Conservation (phyloP, 495 filamentous ascomycete species). For the Xylaria telfairii region DNA sequence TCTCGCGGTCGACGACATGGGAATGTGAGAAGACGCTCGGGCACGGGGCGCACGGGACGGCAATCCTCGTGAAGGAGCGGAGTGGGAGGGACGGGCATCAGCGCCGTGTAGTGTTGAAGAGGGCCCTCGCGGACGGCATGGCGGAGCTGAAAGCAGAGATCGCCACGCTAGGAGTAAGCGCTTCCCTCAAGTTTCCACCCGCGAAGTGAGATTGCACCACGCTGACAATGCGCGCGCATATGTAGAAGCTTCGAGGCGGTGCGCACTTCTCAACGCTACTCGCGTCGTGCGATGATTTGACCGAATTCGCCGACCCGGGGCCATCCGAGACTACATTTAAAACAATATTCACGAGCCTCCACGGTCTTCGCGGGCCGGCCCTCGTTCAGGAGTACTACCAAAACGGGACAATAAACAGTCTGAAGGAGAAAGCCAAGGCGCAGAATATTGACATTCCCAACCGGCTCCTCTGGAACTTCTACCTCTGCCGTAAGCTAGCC, state of each 20-base stretch:
- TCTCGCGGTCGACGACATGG: neutral
- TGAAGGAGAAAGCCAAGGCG: neutral
- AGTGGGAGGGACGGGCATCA: neutral
- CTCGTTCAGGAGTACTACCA: neutral
- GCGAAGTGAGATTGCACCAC: no score
- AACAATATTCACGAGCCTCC: neutral
- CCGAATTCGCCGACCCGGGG: neutral
- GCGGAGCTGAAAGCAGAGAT: neutral
- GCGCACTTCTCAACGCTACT: neutral
- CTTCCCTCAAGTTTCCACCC: neutral
- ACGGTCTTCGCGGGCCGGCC: neutral
- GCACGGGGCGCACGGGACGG: neutral
- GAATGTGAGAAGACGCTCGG: conserved; percentile 11
- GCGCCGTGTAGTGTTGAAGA: neutral
- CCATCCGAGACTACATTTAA: no score
- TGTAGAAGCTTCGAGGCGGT: neutral
- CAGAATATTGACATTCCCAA: neutral
- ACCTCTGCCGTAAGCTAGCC: neutral
- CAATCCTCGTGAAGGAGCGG: neutral
- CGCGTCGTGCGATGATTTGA: neutral
- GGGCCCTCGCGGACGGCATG: neutral
- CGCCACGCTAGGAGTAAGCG: neutral
- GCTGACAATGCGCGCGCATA: neutral
- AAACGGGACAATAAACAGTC: neutral
- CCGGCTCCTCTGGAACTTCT: neutral